Evolutionary conservation across 225 moss, liverwort and hornwort species (phyloP), one percentile per base, ranked within the genome.

Genomic region (Pseudoscleropodium purum): DNA sequence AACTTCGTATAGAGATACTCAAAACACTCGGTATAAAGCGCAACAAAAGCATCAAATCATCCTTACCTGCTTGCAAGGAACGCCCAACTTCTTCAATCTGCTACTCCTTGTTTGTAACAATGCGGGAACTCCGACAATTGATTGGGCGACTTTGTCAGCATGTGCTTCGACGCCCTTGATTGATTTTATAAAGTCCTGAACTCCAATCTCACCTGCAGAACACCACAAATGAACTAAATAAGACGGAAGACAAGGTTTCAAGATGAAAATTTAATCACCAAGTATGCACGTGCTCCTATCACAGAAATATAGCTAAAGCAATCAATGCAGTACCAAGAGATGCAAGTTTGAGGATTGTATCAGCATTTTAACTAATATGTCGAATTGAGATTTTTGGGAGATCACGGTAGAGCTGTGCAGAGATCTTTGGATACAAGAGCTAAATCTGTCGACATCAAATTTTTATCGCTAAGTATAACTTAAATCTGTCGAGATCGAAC

Each of bases 11-110:
- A 41, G 68, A 66, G 43, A 62, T 72, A 60, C 70, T 82, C 67
- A 60, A 72, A 85, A 59, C 69, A 90, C 61, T 52, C 45, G 11
- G 31, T 54, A 63, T 39, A 54, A 49, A 33, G 90, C 45, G 45
- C 67, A 86, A 45, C 26, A 84, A 25, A 84, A 57, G 64, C 57
- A 73, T 62, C 57, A 81, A 49, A 64, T 57, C 34, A 87, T 41
- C 61, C 88, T 84, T 49, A 96, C 96, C 97, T 97, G 97, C 88
- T 97, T 96, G 86, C 96, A 96, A n/a, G 97, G 94, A 64, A 97
- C 90, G 37, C 96, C 96, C 84, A 97, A 75, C 83, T 94, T 93
- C 91, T 97, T 97, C 82, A 97, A 91, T 78, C 91, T 92, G 72
- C 96, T 95, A 85, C 93, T 96, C 88, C 97, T 94, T 86, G 94